Evolutionary conservation across 2,329 filamentous ascomycete species (phyloP), one percentile per base, ranked within the genome.

Genomic region (Fusarium nodosum): DNA sequence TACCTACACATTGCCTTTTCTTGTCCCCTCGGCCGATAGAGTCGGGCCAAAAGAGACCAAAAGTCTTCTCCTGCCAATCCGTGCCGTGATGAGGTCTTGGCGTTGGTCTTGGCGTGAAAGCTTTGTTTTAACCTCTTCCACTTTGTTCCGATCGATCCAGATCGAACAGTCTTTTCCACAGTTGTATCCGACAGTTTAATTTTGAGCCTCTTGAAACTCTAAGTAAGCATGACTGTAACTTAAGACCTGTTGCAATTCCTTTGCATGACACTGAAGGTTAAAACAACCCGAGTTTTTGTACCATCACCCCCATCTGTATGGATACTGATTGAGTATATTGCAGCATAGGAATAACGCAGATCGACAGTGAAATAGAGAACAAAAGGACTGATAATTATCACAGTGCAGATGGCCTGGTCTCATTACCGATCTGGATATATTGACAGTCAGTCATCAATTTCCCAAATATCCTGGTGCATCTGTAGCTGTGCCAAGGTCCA

Each of bases 101-200:
- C 67, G 34, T 56, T 45, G 20, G 63, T 71, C 71, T 73, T 73
- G 71, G 71, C 71, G 42, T 56, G 36, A 36, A 61, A 65, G 66
- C 69, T 65, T 73, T 73, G 70, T 72, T 72, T 72, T 55, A 52
- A 72, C 67, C 52, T 62, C 70, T 59, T 61, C 52, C 44, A 55
- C 34, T 46, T 45, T 41, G 54, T 46, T 69, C 71, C 51, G 46
- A 59, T 47, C 51, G 46, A 59, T 47, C 26, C 52, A 67, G 24
- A 12, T 45, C 52, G 47, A 28, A n/a, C 22, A 30, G n/a, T 20
- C 16, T 26, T 22, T 33, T 39, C 33, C n/a, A 31, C 28, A 31
- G 28, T 20, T 16, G 28, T 10, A 24, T 30, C 33, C 22, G 24
- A 51, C 22, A 22, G 33, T 51, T 28, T 39, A 28, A 39, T 39